Base-by-base conservation (phyloP, 2,329 filamentous ascomycete species). In the Apiospora marii region DNA sequence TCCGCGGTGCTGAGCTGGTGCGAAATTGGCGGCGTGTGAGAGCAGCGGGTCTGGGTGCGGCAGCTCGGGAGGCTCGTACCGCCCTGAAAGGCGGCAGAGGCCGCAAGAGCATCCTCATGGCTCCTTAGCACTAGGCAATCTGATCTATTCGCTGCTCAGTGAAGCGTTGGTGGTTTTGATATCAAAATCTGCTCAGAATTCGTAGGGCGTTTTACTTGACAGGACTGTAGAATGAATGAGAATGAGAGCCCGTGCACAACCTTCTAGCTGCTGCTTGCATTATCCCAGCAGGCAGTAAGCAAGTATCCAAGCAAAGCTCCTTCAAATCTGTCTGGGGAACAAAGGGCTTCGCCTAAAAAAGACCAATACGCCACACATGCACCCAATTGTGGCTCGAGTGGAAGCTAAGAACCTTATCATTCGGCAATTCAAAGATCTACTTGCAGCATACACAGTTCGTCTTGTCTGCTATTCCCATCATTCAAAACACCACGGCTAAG, bases 31-130 rank as follows among this genome's bases (percentile, higher is more conserved):
- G 64, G 37, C 43, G 27, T 27, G 67, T 27, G 67, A 48, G 46
- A 22, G 41, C 7, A 22, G 41, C 41, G n/a, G 44, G 43, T 22
- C n/a, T 68, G 10, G 27, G 44, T 22, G 67, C n/a, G n/a, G 34
- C 58, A 41, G 58, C 30, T 41, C 58, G 14, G 58, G n/a, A 41
- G 58, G 58, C 58, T 41, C 58, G 30, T 41, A 6, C 58, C 19
- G 58, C 58, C 58, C 58, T 64, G 58, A 64, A 64, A 64, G 34
- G 34, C 19, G 58, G 58, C 58, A 41, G 19, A 64, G 58, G 58
- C 58, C 58, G 58, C 58, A 64, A 64, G 58, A 24, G 34, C 34
- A 64, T 64, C 34, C 34, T 64, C 58, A 64, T 64, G 58, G 58
- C 58, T 64, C 58, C n/a, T 41, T n/a, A 22, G 58, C 1, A 22